Conservation (phyloP, 2,329 filamentous ascomycete genomes). For the Ophiobolus disseminans region DNA sequence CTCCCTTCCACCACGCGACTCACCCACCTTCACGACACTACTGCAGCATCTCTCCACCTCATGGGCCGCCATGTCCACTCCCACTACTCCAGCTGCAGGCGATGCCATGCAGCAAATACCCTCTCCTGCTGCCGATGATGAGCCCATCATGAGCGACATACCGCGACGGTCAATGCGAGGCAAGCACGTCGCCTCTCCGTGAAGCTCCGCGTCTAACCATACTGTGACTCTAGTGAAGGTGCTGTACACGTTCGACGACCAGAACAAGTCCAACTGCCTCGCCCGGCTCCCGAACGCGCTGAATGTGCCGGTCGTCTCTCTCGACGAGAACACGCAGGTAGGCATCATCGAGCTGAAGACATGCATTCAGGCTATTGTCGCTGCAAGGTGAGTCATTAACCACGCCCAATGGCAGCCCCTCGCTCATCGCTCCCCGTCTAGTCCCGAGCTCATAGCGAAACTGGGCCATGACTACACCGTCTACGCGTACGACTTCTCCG, state of each 20-base stretch:
- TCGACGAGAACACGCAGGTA: constrained; percentile 82
- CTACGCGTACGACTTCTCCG: constrained; percentile 95
- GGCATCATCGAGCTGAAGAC: constrained; percentile 86
- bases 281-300: constrained; percentile 83
- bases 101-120: constrained; percentile 30
- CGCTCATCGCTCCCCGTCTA: constrained; percentile 55
- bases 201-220: constrained; percentile 24
- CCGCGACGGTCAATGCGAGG: constrained; percentile 56
- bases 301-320: constrained; percentile 77
- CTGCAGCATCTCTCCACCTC: constrained; percentile 12
- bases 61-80: constrained; percentile 45
- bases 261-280: constrained; percentile 86
- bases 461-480: constrained; percentile 87
- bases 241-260: constrained; percentile 92
- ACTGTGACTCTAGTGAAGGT: constrained; percentile 76
- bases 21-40: constrained; percentile 24
- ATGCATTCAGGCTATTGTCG: constrained; percentile 82
- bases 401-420: constrained; percentile 11
- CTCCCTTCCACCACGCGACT: constrained; percentile 27
- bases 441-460: constrained; percentile 83
- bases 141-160: constrained; percentile 39
- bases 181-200: constrained; percentile 32
- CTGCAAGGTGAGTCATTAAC: constrained; percentile 59
- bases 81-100: constrained; percentile 30
- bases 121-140: constrained; percentile 29